phyloP scores from a whole-genome alignment of 2,329 filamentous ascomycete species.

The Epichloe hybrida region DNA sequence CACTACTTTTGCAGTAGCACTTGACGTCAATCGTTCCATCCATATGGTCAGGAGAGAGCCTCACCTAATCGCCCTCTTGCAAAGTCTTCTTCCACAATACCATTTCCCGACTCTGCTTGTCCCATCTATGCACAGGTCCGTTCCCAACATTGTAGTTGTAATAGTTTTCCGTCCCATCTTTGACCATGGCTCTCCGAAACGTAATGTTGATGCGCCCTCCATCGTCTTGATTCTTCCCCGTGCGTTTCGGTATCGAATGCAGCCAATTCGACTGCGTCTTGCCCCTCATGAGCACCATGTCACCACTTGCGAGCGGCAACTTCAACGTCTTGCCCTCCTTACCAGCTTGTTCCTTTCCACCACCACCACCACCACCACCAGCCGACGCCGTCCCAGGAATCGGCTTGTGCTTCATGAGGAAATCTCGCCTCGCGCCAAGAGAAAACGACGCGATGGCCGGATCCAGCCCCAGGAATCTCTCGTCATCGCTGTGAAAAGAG shows the following conservation, averaged over 20 bases:
- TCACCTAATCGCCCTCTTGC: conserved; percentile 1
- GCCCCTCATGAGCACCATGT: conserved; percentile 70
- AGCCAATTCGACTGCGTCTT: conserved; percentile 64
- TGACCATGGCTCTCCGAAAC: conserved; percentile 57
- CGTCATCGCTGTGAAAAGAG: conserved; percentile 68
- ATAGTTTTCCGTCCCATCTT: conserved; percentile 66
- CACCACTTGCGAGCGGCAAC: conserved; percentile 47
- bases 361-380: conserved; percentile 15
- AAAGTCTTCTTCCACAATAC: conserved; percentile 19
- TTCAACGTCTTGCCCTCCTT: conserved; percentile 29
- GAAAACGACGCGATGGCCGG: conserved; percentile 66
- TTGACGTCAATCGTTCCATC: background rate
- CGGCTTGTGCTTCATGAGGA: conserved; percentile 68
- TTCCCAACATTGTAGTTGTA: conserved; percentile 71
- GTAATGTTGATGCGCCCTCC: conserved; percentile 65
- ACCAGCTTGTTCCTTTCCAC: conserved; percentile 5
- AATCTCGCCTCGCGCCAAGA: conserved; percentile 59
- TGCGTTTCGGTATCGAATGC: conserved; percentile 65
- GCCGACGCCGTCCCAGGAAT: conserved; percentile 18
- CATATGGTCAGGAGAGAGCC: background rate
- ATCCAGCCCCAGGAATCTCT: conserved; percentile 55
- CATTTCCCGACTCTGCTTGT: conserved; percentile 39
- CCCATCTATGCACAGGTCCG: conserved; percentile 57
- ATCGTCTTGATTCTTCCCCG: conserved; percentile 47
- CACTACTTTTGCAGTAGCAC: background rate